Base-by-base conservation (phyloP, 345 rosid species). In the Eucalyptus dawsonii region DNA sequence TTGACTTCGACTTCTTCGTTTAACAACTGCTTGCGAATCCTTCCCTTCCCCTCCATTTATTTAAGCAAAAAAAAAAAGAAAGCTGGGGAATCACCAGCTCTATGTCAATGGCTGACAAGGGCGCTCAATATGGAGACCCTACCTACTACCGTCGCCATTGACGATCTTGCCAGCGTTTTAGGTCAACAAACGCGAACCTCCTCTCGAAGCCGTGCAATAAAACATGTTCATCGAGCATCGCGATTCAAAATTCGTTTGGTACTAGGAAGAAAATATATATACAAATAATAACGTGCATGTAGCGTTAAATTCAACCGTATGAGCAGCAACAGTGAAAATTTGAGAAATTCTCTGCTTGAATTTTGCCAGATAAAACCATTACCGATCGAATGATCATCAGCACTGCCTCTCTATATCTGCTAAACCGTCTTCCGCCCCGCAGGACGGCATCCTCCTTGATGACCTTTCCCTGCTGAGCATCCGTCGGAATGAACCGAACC, bases 331-430 rank as follows among this genome's bases (percentile, higher is more conserved):
- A 76, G 83, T 21, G 29, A 40, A 40, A 4, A 76, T 40, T 76
- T 40, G 8, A 76, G 42, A 37, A 72, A 72, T 11, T 21, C 85
- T 76, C 47, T 62, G 9, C 15, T 76, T 6, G 47, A 40, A 21
- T 4, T 40, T 76, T 76, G 85, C 27, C 47, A 21, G 85, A 40
- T 40, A 24, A 25, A 40, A 21, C 47, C 29, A 40, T 42, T 40
- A 76, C 85, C 47, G 47, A 76, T 21, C 27, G 47, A 40, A 76
- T 6, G 47, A 40, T 40, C 85, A 11, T 76, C 85, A 76, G 9
- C 85, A 93, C 87, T 88, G 94, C 60, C 96, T 92, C 89, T 93
- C 96, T 51, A 92, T 50, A 90, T 96, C 96, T 44, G 80, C 67
- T 11, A 69, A 81, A 88, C 88, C 90, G 40, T 90, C 91, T 60